These are phyloP conservation scores for Termitomyces sp. DNA, from an alignment of 768 basidiomycete species.

Conservation along the genomic window DNA sequence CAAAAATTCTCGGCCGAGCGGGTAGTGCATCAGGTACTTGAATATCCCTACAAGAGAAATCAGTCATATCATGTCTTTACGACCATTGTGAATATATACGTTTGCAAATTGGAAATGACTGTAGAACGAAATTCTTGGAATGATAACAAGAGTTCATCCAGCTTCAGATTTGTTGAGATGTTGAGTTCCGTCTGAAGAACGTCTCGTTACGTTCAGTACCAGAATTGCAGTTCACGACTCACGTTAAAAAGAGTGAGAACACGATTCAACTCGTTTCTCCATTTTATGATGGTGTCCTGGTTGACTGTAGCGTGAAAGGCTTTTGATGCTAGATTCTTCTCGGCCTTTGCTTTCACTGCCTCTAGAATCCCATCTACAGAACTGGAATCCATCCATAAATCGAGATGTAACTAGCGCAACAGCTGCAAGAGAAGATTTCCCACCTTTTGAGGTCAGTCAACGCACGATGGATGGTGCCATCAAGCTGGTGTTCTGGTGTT, in stretches of 20 bases:
- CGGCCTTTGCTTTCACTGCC: background rate
- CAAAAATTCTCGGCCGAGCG: too few relatives aligned
- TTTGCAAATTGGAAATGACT: too few relatives aligned
- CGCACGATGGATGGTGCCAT: background rate
- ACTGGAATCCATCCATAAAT: background rate
- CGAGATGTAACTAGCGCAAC: background rate
- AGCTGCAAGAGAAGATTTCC: background rate
- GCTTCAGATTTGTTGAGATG: slow-evolving; percentile 10
- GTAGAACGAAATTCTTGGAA: slow-evolving; percentile 7
- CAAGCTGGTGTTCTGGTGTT: background rate
- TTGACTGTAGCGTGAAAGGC: slow-evolving; percentile 11
- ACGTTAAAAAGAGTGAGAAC: slow-evolving; percentile 13
- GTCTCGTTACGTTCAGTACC: background rate
- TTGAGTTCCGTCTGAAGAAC: slow-evolving; percentile 6
- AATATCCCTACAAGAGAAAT: too few relatives aligned
- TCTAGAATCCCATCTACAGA: background rate
- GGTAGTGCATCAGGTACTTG: too few relatives aligned
- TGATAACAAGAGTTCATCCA: slow-evolving; percentile 6
- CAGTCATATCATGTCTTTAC: too few relatives aligned
- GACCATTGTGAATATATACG: too few relatives aligned
- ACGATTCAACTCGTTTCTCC: slow-evolving; percentile 6
- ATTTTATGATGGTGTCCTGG: slow-evolving; percentile 10
- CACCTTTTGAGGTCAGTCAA: background rate
- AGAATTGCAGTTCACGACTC: background rate
- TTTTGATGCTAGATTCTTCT: background rate